Percentiles rank a stretch among this genome's conserved stretches.
Conservation (phyloP, 768 basidiomycete genomes). For the Agaricus blazei region DNA sequence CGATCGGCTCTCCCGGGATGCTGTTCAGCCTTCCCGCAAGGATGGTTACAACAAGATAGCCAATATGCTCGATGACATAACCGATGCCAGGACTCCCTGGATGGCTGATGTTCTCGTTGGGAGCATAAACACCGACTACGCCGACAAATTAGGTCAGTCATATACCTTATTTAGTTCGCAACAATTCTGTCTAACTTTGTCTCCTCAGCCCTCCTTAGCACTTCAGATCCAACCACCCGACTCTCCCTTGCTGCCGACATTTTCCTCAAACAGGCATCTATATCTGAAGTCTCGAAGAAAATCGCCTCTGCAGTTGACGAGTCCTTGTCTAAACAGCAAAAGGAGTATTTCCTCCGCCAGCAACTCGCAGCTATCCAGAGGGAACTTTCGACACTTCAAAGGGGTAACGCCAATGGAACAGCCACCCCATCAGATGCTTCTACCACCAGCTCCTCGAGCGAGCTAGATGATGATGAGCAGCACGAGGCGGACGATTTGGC, state of each 20-base stretch:
- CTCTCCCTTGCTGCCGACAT: conserved; percentile 64
- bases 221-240: conserved; percentile 55
- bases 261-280: conserved; percentile 70
- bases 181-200: not conserved
- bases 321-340: conserved; percentile 82
- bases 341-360: conserved; percentile 81
- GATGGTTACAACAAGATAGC: conserved; percentile 70
- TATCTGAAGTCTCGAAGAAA: conserved; percentile 77
- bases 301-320: conserved; percentile 79
- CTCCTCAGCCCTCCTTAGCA: conserved; percentile 51
- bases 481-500: conserved; percentile 78
- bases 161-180: not conserved
- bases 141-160: conserved; percentile 64
- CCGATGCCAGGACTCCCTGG: conserved; percentile 59
- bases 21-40: conserved; percentile 44
- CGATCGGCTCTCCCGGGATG: conserved; percentile 54
- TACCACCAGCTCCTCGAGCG: conserved; percentile 32
- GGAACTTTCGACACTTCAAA: conserved; percentile 57
- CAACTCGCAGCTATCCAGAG: conserved; percentile 78
- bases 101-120: conserved; percentile 76
- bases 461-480: conserved; percentile 73
- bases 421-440: conserved; percentile 9
- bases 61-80: conserved; percentile 67
- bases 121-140: conserved; percentile 57
- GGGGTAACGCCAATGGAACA: conserved; percentile 17